These are phyloP conservation scores for Pleurotus eryngii DNA, from an alignment of 768 basidiomycete genomes.

Conservation along the genomic window DNA sequence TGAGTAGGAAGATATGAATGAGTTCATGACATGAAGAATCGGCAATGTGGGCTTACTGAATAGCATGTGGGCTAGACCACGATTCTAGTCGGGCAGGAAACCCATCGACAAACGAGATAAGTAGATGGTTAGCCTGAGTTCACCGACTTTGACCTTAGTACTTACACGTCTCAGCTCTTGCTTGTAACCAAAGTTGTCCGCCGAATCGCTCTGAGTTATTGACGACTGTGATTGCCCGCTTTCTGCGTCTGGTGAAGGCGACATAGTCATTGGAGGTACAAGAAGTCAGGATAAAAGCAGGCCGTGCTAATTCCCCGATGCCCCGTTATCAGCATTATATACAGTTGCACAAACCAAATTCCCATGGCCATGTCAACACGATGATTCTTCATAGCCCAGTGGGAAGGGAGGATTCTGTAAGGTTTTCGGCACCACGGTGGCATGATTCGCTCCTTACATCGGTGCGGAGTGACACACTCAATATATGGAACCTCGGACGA, in stretches of 20 bases:
- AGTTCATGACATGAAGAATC: too few relatives aligned
- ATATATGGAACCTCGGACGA: too few relatives aligned
- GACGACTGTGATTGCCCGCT: neutral
- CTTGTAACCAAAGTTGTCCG: constrained; percentile 50
- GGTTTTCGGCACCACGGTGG: too few relatives aligned
- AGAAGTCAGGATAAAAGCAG: too few relatives aligned
- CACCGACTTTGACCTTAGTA: neutral
- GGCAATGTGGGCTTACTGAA: constrained; percentile 40
- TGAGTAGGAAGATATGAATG: constrained; percentile 12
- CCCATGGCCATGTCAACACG: too few relatives aligned
- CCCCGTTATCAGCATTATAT: too few relatives aligned
- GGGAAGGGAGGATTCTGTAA: too few relatives aligned
- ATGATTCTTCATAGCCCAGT: too few relatives aligned
- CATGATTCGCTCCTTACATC: too few relatives aligned
- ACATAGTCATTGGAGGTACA: neutral
- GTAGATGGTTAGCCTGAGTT: neutral
- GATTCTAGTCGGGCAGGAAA: constrained; percentile 27
- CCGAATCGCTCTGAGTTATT: neutral
- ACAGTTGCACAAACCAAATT: too few relatives aligned
- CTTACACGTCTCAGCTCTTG: constrained; percentile 54
- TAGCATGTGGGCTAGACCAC: constrained; percentile 48
- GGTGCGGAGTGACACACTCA: too few relatives aligned
- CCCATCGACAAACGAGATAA: neutral
- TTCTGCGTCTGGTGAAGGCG: neutral
- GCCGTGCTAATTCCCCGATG: too few relatives aligned